These are phyloP conservation scores for Monosporozyma unispora DNA, from an alignment of 805 yeast species.

Conservation along the genomic window DNA sequence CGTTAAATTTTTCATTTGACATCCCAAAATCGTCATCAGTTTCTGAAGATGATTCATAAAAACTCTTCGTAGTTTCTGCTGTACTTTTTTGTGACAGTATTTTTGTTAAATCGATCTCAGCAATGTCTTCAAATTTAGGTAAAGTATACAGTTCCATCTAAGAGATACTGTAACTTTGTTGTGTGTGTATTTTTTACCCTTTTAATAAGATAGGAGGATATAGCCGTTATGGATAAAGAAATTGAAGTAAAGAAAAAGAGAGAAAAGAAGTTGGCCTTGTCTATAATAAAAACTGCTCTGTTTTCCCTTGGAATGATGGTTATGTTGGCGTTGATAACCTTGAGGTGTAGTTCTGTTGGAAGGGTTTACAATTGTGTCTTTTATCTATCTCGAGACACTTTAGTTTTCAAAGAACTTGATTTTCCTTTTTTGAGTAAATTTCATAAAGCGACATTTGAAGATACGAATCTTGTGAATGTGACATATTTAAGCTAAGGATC, in stretches of 20 bases:
- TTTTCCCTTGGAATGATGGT: not conserved
- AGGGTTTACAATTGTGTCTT: not conserved
- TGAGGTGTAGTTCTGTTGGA: not conserved
- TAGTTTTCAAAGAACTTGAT: not conserved
- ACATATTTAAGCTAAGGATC: too few species aligned
- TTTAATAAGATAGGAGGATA: not conserved
- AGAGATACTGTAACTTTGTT: not conserved
- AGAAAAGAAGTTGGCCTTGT: not conserved
- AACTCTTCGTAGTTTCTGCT: not conserved
- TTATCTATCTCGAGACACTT: not conserved
- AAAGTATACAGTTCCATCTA: not conserved
- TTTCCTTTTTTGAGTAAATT: not conserved
- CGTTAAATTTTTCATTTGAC: not conserved
- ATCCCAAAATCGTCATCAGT: not conserved
- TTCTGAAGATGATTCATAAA: not conserved
- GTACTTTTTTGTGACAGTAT: not conserved
- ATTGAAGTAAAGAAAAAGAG: not conserved
- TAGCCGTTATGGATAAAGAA: not conserved
- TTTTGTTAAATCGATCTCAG: not conserved
- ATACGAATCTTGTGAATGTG: not conserved
- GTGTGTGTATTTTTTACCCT: not conserved
- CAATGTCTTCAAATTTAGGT: not conserved
- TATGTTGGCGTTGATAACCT: not conserved
- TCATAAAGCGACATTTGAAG: not conserved
- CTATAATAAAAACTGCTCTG: not conserved